Evolutionary conservation across 1,284 basidiomycete species (phyloP), one percentile per base, ranked within the genome.

Genomic region (Heterobasidion parviporum): DNA sequence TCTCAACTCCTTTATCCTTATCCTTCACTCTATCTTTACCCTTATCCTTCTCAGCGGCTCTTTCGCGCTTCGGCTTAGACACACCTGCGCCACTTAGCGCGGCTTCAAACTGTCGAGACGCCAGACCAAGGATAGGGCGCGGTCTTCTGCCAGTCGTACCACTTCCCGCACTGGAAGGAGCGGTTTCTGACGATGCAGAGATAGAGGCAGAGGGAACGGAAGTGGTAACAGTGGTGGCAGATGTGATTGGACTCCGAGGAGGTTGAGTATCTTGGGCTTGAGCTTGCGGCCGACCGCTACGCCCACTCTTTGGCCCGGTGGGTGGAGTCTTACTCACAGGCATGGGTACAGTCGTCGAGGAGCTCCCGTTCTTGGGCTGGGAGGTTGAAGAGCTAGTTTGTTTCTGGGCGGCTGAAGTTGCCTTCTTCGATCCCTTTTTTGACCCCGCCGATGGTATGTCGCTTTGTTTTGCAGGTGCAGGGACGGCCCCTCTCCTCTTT

Each of bases 71-170:
- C n/a, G 63, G 41, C 61, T 68, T 58, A 56, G 64, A 61, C 6
- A 80, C 75, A 2, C 79, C 80, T 0, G 77, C 80, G 2, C 81
- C 78, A 56, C 66, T 85, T 38, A 87, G 68, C 1, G 84, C 84
- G 0, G 79, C 83, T 61, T 85, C 83, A 56, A 87, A 82, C 51
- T 84, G 81, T 20, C 84, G 74, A n/a, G 78, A 79, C 0, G 74
- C 82, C 10, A 83, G 61, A 0, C 81, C 81, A 33, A 87, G 68
- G 20, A 82, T 70, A 3, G 83, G 83, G 6, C 84, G 77, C 8
- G 66, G 60, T 43, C 80, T 2, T 48, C 50, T 15, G 55, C 50
- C n/a, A 53, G 50, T 48, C 2, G 62, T n/a, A 45, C 54, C 43
- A 1, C 52, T 53, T 8, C 63, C 44, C 1, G 52, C 50, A 10